Base-by-base conservation (phyloP, 2,329 filamentous ascomycete species). In the Beauveria caledonica region DNA sequence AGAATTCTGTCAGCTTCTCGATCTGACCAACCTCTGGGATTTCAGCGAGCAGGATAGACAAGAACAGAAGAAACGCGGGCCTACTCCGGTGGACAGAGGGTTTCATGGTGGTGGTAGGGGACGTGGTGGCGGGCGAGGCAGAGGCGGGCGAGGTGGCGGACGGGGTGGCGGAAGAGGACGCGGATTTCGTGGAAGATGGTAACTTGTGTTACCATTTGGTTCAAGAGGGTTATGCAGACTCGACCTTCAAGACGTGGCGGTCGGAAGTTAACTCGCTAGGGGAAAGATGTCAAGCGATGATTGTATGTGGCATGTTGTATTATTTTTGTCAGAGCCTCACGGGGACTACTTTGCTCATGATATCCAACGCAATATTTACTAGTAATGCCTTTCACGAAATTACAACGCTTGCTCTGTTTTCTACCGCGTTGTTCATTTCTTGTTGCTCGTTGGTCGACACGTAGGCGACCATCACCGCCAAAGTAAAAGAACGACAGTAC, bases 1-100 rank as follows among this genome's bases (percentile, higher is more conserved):
- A n/a, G 74, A 78, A 3, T 97, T 93, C 70, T 99, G 94, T 72
- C 77, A 86, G 60, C 74, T 97, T 60, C 68, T 97, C 1, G 86
- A 82, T 9, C 86, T 99, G 39, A 76, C 83, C 6, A 96, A 97
- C 70, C 79, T 86, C 10, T 96, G 85, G 78, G 80, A 88, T 66
- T 83, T 88, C 2, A 85, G 76, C n/a, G 82, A 87, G 2, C 86
- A 91, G 67, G 89, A 96, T 71, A 81, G 86, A 55, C 74, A 76
- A 15, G 77, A 78, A 62, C 80, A 87, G 62, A 82, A 80, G 71
- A 74, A 70, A n/a, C 76, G 72, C 23, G 87, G 86, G 0, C 86
- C 87, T 13, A 74, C 79, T 21, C 75, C 76, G 2, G 68, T 73
- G 58, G 68, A 70, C 60, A 67, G 73, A n/a, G 71, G 75, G 0